Percentiles rank a stretch among this genome's conserved stretches.
These are phyloP conservation scores for Colletotrichum sublineola DNA, from an alignment of 2,329 filamentous ascomycete genomes.

Conservation along the genomic window DNA sequence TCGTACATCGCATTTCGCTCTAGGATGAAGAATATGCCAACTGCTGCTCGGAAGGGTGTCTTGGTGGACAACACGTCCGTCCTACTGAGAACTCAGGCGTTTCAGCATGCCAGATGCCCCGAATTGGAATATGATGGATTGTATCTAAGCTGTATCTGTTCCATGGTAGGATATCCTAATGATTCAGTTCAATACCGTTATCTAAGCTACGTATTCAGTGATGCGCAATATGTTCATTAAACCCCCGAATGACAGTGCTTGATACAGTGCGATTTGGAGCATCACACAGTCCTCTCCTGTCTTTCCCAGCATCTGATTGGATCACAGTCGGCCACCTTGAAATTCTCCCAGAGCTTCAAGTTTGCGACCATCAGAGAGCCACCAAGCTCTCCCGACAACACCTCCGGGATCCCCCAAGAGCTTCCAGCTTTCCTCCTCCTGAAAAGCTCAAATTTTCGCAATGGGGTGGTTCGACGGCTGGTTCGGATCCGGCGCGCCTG, in stretches of 20 bases:
- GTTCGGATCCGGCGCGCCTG: conserved; percentile 61
- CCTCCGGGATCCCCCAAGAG: not conserved
- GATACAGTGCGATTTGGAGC: not conserved
- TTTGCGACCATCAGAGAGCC: conserved; percentile 21
- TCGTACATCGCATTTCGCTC: too few species aligned
- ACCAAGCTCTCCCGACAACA: conserved; percentile 3
- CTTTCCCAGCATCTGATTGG: conserved; percentile 39
- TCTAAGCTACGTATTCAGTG: not conserved
- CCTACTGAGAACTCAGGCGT: not conserved
- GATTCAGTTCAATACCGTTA: too few species aligned
- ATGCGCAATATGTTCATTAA: not conserved
- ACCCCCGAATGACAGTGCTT: not conserved
- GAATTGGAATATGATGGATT: not conserved
- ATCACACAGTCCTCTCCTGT: conserved; percentile 2
- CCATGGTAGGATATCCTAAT: not conserved
- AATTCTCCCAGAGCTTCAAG: conserved; percentile 39
- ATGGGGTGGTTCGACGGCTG: conserved; percentile 71
- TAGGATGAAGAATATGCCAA: not conserved
- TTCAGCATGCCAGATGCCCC: not conserved
- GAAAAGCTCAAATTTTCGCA: conserved; percentile 24
- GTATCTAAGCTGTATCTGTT: not conserved
- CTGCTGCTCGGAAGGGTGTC: not conserved
- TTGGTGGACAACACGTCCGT: not conserved
- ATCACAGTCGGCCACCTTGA: conserved; percentile 20
- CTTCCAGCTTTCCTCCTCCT: not conserved